phyloP scores from a whole-genome alignment of 2,329 filamentous ascomycete species.

The Cladosporium oxysporum region DNA sequence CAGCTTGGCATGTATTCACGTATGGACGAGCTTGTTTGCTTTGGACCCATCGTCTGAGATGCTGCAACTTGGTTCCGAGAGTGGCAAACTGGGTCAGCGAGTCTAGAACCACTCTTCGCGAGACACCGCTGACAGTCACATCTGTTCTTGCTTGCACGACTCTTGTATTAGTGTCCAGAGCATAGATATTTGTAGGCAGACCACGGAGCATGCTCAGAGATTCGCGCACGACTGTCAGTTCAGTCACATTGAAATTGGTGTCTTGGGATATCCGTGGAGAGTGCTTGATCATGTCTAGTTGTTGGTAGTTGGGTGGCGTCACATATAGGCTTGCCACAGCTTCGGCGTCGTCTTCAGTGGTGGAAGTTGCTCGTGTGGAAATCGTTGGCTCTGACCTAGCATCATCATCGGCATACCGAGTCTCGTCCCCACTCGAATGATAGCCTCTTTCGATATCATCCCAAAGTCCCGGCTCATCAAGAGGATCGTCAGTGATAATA shows the following conservation, averaged over 20 bases:
- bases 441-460: slow-evolving; percentile 65
- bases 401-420: slow-evolving; percentile 38
- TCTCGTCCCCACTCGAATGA: slow-evolving; percentile 66
- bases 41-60: slow-evolving; percentile 52
- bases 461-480: slow-evolving; percentile 71
- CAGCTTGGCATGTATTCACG: slow-evolving; percentile 70
- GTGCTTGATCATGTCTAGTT: slow-evolving; percentile 42
- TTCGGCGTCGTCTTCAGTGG: slow-evolving; percentile 40
- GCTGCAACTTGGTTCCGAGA: slow-evolving; percentile 51
- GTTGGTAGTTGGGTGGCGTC: slow-evolving; percentile 29
- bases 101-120: slow-evolving; percentile 10
- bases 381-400: slow-evolving; percentile 28
- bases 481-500: slow-evolving; percentile 73
- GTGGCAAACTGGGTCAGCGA: slow-evolving; percentile 42
- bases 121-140: slow-evolving; percentile 26
- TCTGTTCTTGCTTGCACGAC: background rate
- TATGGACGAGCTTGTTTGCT: slow-evolving; percentile 39
- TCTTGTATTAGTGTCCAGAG: slow-evolving; percentile 32
- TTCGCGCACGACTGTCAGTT: slow-evolving; percentile 74
- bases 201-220: slow-evolving; percentile 83
- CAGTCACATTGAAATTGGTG: slow-evolving; percentile 53
- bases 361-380: slow-evolving; percentile 40
- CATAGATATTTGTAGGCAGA: slow-evolving; percentile 71
- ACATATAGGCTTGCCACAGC: slow-evolving; percentile 39
- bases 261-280: no score